Base-by-base conservation (phyloP, 768 basidiomycete genomes). In the Tephrocybe sp. region DNA sequence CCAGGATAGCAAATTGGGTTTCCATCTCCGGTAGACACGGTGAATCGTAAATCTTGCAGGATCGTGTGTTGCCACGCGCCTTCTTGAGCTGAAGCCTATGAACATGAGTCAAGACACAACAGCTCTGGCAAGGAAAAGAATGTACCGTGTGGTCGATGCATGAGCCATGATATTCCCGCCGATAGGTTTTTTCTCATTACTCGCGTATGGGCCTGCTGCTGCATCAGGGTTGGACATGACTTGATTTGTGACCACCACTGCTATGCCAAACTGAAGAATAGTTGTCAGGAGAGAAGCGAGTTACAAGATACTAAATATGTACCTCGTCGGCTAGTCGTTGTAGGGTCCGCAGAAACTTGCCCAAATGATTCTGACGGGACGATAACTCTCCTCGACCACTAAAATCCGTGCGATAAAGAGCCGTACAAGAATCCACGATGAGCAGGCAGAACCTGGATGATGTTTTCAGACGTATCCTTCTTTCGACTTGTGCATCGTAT, bases 81-180 rank as follows among this genome's bases (percentile, higher is more conserved):
- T 99, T 99, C 71, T 89, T 89, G 40, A 98, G 78, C 65, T 96
- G 92, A 38, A 99, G 67, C 28, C 92, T 93, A 56, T 24, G 41
- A 53, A 36, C 64, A 51, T 27, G n/a, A n/a, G 39, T 51, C 41
- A 42, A 25, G 34, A 25, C 32, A 49, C n/a, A 44, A 43, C 42
- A 38, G 11, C 2, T 26, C 22, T 19, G 11, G n/a, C 25, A 53
- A 44, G 32, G 42, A 30, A 38, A 22, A 28, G 46, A 27, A 16
- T 56, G 76, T 40, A 91, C 92, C 96, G 84, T 38, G 96, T 98
- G 15, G 97, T 98, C 1, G 94, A 95, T 7, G 97, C 97, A 72
- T 99, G 97, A 1, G 97, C 97, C 82, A 99, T 88, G 61, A 99
- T 99, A 67, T 99, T 99, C 19, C 96, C 96, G 38, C 97, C 97